Evolutionary conservation across 805 yeast genomes (phyloP), one percentile per base, ranked within the genome.

Genomic region (Suhomyces kilbournensis): DNA sequence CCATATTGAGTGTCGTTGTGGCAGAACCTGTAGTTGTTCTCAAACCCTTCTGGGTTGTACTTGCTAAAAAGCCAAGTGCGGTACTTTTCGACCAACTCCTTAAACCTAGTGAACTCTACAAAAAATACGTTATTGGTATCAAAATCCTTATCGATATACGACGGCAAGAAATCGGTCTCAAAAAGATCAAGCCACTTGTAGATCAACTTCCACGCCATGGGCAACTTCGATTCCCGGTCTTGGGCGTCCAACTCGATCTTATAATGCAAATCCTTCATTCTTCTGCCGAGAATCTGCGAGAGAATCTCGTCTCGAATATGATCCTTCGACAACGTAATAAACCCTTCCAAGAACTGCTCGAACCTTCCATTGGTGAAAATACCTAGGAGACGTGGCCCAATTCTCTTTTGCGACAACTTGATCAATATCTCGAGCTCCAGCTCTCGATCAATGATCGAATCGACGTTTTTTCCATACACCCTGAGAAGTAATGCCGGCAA

Each of bases 1-100:
- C 99, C 99, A 66, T 94, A 93, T 68, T 94, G 99, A 0, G 98
- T 88, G 69, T 93, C 99, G 64, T 94, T 94, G 70, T 94, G 99
- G 61, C 97, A 90, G 65, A 94, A 94, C 12, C 82, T 90, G 55
- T 88, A 75, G 50, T 78, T 74, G 12, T 76, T 72, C 47, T 74
- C 69, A 35, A 83, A 67, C 19, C 66, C 66, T 8, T 67, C 69
- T 19, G 68, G 69, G 23, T 78, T 79, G 60, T 85, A 82, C 54
- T 78, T 71, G 5, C 60, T 60, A 35, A 74, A 76, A 17, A 94
- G 69, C 91, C 92, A 90, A 6, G 74, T 66, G 50, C 77, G 76
- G 68, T 92, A 93, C 47, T 63, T 67, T 1, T 62, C 60, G 7
- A 88, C 69, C n/a, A 75, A 63, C 2, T 61, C 52, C 55, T 79